Evolutionary conservation across 495 filamentous ascomycete genomes (phyloP).

Genomic region (Aspergillus leporis): DNA sequence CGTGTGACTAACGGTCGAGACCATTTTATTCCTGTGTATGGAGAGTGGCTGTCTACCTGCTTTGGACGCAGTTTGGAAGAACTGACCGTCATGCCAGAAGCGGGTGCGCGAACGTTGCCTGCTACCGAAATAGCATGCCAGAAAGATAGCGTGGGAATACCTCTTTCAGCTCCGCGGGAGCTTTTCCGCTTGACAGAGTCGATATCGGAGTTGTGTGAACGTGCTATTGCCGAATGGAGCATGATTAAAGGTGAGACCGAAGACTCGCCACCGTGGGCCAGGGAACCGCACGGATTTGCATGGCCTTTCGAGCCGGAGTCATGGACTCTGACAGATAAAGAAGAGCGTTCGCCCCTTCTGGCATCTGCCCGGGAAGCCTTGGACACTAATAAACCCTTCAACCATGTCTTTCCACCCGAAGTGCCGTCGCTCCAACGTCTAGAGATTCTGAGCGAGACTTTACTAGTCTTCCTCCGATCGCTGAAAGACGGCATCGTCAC

Average conservation of each 20-base stretch:
- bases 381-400: conserved; percentile 63
- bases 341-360: conserved; percentile 34
- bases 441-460: conserved; percentile 65
- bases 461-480: conserved; percentile 69
- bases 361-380: conserved; percentile 62
- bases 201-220: conserved; percentile 72
- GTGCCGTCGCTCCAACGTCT: conserved; percentile 61
- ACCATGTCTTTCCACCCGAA: conserved; percentile 58
- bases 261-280: conserved; percentile 53
- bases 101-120: conserved; percentile 59
- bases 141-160: conserved; percentile 49
- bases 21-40: conserved; percentile 83
- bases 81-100: conserved; percentile 80
- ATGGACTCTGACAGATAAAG: conserved; percentile 46
- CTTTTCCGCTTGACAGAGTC: conserved; percentile 85
- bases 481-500: conserved; percentile 77
- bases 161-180: conserved; percentile 75
- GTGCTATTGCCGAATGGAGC: conserved; percentile 76
- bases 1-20: conserved; percentile 82
- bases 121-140: conserved; percentile 23
- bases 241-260: conserved; percentile 64
- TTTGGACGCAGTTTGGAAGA: conserved; percentile 83
- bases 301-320: conserved; percentile 73
- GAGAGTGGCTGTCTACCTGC: conserved; percentile 75
- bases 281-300: conserved; percentile 54